Evolutionary conservation across 768 basidiomycete genomes (phyloP).

Genomic region (Cyclocybe aegerita): DNA sequence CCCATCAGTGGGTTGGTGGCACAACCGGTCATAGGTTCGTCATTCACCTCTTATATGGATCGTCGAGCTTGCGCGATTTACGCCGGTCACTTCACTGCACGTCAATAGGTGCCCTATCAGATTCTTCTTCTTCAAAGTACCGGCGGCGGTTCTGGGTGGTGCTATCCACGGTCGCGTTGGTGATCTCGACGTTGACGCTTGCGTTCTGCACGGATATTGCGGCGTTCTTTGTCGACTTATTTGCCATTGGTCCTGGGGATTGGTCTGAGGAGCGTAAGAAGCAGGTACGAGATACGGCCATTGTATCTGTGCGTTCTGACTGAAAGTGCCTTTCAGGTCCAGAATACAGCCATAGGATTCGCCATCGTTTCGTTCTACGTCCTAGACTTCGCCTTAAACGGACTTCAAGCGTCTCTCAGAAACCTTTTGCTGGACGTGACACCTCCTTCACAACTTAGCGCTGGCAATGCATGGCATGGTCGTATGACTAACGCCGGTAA

Average conservation of each 20-base stretch:
- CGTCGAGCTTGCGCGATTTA: constrained; percentile 25
- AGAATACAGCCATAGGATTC: constrained; percentile 74
- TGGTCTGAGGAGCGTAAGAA: constrained; percentile 79
- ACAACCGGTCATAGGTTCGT: constrained; percentile 93
- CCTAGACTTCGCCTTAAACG: constrained; percentile 97
- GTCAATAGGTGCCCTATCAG: constrained; percentile 83
- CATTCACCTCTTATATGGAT: constrained; percentile 14
- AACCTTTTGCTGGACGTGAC: constrained; percentile 93
- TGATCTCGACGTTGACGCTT: constrained; percentile 72
- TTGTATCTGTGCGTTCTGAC: not conserved
- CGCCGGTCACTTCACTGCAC: constrained; percentile 13
- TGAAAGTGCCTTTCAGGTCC: constrained; percentile 40
- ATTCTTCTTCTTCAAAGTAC: constrained; percentile 88
- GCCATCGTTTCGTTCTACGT: constrained; percentile 91
- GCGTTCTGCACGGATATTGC: constrained; percentile 83
- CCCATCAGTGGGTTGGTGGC: constrained; percentile 94
- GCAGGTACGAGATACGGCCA: constrained; percentile 43
- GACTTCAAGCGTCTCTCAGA: constrained; percentile 86
- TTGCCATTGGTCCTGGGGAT: constrained; percentile 75
- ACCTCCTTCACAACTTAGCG: constrained; percentile 84
- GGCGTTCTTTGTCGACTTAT: constrained; percentile 70
- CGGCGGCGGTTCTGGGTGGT: constrained; percentile 91
- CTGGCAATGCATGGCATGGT: constrained; percentile 98
- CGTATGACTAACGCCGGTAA: constrained; percentile 97
- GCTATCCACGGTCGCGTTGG: constrained; percentile 81